phyloP scores from a whole-genome alignment of 305 asterid species.

The Andrographis paniculata region DNA sequence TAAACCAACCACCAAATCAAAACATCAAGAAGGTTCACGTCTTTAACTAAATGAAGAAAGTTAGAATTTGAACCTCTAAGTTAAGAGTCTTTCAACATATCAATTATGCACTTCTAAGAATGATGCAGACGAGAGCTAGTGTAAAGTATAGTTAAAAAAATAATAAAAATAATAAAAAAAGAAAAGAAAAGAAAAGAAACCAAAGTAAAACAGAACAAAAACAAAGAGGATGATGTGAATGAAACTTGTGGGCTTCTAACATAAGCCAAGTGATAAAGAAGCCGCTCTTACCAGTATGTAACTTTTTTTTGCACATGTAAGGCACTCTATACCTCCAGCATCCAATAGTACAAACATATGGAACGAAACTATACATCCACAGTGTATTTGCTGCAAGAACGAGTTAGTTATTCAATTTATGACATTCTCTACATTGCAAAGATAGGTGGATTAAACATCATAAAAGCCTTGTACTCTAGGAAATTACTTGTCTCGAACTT shows the following conservation, averaged over 20 bases:
- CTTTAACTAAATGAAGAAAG: not conserved
- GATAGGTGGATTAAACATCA: constrained; percentile 8
- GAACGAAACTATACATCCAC: constrained; percentile 97
- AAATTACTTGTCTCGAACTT: not conserved
- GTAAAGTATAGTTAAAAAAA: not conserved
- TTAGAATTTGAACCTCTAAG: not conserved
- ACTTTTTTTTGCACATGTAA: constrained; percentile 83
- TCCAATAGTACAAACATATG: constrained; percentile 96
- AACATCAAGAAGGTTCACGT: constrained; percentile 2
- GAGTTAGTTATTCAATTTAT: constrained; percentile 19
- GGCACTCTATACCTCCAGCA: constrained; percentile 98
- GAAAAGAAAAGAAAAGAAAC: no score
- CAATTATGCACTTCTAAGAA: constrained; percentile 13
- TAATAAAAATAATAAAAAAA: no score
- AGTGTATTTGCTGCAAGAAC: constrained; percentile 88
- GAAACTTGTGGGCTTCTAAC: constrained; percentile 1
- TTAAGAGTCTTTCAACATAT: constrained; percentile 1
- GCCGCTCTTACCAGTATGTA: constrained; percentile 65
- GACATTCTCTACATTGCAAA: constrained; percentile 8
- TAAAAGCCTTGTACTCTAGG: no score
- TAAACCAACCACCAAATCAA: constrained; percentile 2
- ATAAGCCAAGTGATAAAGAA: constrained; percentile 6
- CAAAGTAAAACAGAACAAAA: constrained; percentile 6
- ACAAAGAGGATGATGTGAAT: not conserved
- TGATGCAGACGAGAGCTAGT: not conserved